Evolutionary conservation across 2,329 filamentous ascomycete species (phyloP).

Genomic region (Arachnopeziza araneosa): DNA sequence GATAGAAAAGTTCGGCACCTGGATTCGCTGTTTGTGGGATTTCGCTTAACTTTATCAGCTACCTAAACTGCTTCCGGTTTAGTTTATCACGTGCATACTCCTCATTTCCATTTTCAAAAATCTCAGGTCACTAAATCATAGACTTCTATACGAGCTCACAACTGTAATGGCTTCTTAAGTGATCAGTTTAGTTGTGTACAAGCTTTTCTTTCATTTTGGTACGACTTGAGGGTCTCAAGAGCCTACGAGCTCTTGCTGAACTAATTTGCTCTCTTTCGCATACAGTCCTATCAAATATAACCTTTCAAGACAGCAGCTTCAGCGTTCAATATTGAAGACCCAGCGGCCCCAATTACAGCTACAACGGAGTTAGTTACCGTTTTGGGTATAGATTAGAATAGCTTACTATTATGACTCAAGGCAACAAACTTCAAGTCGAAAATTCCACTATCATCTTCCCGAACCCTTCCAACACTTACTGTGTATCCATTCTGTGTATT

Average conservation of each 20-base stretch:
- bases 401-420: slow-evolving; percentile 69
- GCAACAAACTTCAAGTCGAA: slow-evolving; percentile 96
- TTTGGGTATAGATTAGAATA: not conserved
- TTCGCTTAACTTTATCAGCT: not conserved
- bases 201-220: no score
- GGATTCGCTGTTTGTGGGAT: not conserved
- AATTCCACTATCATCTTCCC: slow-evolving; percentile 80
- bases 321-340: slow-evolving; percentile 81
- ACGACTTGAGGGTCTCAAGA: no score
- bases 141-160: no score
- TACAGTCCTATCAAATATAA: slow-evolving; percentile 4
- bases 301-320: slow-evolving; percentile 16
- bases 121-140: no score
- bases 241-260: no score
- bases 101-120: no score
- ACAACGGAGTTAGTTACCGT: slow-evolving; percentile 14
- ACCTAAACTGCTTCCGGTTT: not conserved
- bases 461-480: slow-evolving; percentile 75
- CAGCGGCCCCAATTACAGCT: slow-evolving; percentile 93
- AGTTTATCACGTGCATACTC: no score
- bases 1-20: not conserved
- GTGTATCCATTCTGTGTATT: slow-evolving; percentile 83
- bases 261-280: no score
- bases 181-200: no score
- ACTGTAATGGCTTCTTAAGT: no score